Base-by-base conservation (phyloP, 2,329 filamentous ascomycete species). In the Zelopaecilomyces penicillatus region DNA sequence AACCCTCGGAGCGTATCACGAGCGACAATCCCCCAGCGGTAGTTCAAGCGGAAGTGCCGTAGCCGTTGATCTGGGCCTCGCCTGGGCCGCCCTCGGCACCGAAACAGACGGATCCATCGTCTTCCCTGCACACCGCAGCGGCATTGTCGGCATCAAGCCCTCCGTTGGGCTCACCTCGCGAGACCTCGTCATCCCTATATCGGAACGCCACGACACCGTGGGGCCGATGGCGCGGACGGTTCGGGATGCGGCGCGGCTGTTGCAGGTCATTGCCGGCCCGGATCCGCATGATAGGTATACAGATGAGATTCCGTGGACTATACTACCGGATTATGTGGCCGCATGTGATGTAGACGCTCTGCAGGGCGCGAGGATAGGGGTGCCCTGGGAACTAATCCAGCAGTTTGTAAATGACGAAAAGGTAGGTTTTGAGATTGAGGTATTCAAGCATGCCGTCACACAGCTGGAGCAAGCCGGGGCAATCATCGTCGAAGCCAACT, bases 71-170 rank as follows among this genome's bases (percentile, higher is more conserved):
- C 57, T 85, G 26, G 81, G 79, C 0, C 68, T 85, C 3, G 76
- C 78, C 0, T 63, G 75, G 39, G 80, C 75, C 6, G 55, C 73
- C 2, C 57, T 85, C 4, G 82, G 81, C 2, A 79, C 79, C 0
- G 82, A 82, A 57, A 55, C 55, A 11, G 43, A 62, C 66, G 11
- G 81, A 3, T 82, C 76, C 10, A 82, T 85, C 40, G 52, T 84
- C 2, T 70, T 66, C 4, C 82, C 82, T 0, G 57, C 66, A 1
- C 50, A 60, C 28, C 44, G 52, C 1, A 82, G 76, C 59, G 81
- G 82, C 43, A 50, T 85, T 2, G 81, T 84, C 0, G 82, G 79
- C 2, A 80, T 87, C 57, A 83, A 82, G 56, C 79, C 82, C 1
- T 82, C 80, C 0, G 76, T 84, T 2, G 82, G 82, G 0, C 65